A percentile compares a stretch with the other conserved stretches of the same genome.
phyloP scores from a whole-genome alignment of 345 rosid genomes.

The Melastoma malabathricum region DNA sequence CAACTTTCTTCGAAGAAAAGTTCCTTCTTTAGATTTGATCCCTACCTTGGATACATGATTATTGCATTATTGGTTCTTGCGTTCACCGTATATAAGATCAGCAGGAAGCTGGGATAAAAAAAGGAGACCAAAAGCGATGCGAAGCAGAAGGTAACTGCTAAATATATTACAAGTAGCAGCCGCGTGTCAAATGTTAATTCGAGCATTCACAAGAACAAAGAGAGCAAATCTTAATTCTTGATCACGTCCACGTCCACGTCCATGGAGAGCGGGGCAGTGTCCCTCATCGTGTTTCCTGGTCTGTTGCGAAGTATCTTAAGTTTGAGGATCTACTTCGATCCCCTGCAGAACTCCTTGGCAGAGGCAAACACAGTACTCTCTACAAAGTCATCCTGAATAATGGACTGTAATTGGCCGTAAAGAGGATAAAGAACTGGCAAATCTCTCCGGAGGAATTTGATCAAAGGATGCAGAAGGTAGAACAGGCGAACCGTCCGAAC shows the following conservation, averaged over 20 bases:
- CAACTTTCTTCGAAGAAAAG: conserved; percentile 1
- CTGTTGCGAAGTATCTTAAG: conserved; percentile 16
- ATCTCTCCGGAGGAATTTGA: conserved; percentile 29
- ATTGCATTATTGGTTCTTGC: conserved; percentile 15
- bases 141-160: neutral
- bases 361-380: conserved; percentile 51
- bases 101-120: conserved; percentile 8
- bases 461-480: conserved; percentile 30
- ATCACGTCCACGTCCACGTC: conserved; percentile 28
- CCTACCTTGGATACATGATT: conserved; percentile 28
- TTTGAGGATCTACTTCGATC: conserved; percentile 52
- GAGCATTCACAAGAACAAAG: conserved; percentile 9
- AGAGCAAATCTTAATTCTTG: conserved; percentile 31
- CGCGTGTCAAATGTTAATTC: conserved; percentile 12
- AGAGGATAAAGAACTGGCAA: conserved; percentile 34
- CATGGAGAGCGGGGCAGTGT: conserved; percentile 21
- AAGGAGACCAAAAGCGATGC: conserved; percentile 1
- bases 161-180: conserved; percentile 5
- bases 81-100: conserved; percentile 16
- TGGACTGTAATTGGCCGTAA: conserved; percentile 30
- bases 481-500: conserved; percentile 31
- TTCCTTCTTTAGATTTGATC: conserved; percentile 9
- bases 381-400: conserved; percentile 35
- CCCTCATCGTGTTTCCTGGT: conserved; percentile 32
- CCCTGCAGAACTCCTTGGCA: conserved; percentile 44